These are phyloP conservation scores for Laguncularia racemosa DNA, from an alignment of 345 rosid species.

Conservation along the genomic window DNA sequence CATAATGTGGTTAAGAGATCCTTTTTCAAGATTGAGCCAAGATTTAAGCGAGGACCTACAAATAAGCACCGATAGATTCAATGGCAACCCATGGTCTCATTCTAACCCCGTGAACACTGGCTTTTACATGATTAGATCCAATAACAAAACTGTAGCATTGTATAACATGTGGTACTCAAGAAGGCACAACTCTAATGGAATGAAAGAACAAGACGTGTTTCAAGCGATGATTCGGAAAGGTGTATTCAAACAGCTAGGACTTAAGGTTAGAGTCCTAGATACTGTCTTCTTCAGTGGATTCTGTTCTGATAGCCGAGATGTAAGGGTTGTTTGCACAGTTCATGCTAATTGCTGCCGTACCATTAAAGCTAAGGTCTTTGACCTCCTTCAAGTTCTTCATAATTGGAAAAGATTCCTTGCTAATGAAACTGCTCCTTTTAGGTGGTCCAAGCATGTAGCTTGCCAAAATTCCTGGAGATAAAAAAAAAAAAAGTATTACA, in stretches of 20 bases:
- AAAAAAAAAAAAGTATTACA: too few relatives aligned
- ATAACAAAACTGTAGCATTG: slow-evolving; percentile 24
- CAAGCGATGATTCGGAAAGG: slow-evolving; percentile 17
- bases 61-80: slow-evolving; percentile 48
- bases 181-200: slow-evolving; percentile 17
- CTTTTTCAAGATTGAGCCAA: slow-evolving; percentile 29
- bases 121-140: slow-evolving; percentile 31
- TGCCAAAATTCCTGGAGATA: too few relatives aligned
- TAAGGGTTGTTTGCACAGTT: slow-evolving; percentile 20
- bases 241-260: slow-evolving; percentile 10
- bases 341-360: slow-evolving; percentile 44
- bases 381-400: slow-evolving; percentile 17
- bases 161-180: slow-evolving; percentile 29
- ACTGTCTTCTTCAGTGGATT: slow-evolving; percentile 36
- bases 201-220: slow-evolving; percentile 31
- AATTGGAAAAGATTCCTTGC: slow-evolving; percentile 25
- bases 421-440: too few relatives aligned
- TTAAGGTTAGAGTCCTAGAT: slow-evolving; percentile 24
- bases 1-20: slow-evolving; percentile 70
- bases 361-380: slow-evolving; percentile 27
- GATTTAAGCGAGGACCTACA: slow-evolving; percentile 46
- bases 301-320: slow-evolving; percentile 24
- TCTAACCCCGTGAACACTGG: slow-evolving; percentile 32
- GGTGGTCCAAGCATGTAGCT: too few relatives aligned
- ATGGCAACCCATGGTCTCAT: slow-evolving; percentile 25